These are phyloP conservation scores for Diaporthe citrichinensis DNA, from an alignment of 2,329 filamentous ascomycete species.

Conservation along the genomic window DNA sequence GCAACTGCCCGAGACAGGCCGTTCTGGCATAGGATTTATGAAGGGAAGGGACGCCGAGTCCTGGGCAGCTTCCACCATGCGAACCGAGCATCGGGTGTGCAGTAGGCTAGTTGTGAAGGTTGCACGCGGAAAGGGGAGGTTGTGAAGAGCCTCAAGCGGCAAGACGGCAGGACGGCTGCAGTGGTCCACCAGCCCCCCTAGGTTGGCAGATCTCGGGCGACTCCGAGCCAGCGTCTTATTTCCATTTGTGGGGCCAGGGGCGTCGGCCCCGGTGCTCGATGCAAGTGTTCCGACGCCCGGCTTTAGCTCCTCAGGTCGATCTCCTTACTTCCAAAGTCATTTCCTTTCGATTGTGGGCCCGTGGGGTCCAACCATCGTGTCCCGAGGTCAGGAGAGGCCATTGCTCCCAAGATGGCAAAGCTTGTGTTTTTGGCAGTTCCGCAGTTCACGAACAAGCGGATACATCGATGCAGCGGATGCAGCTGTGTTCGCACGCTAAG, in stretches of 20 bases:
- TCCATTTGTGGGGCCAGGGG: slow-evolving; percentile 27
- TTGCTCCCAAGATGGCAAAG: not conserved
- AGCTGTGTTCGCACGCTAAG: too few species aligned
- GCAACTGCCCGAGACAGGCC: slow-evolving; percentile 11
- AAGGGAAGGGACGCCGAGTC: not conserved
- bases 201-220: slow-evolving; percentile 39
- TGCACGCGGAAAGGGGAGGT: slow-evolving; percentile 4
- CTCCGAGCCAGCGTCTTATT: slow-evolving; percentile 31
- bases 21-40: not conserved
- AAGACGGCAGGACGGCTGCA: slow-evolving; percentile 30
- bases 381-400: slow-evolving; percentile 20
- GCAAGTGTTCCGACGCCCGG: slow-evolving; percentile 12
- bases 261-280: slow-evolving; percentile 24
- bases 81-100: slow-evolving; percentile 19
- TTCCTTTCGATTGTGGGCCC: slow-evolving; percentile 7
- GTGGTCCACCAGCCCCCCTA: slow-evolving; percentile 1
- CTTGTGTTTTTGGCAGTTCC: not conserved
- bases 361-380: not conserved
- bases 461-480: not conserved
- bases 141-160: slow-evolving; percentile 30
- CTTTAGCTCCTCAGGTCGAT: slow-evolving; percentile 25
- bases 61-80: slow-evolving; percentile 5
- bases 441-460: not conserved
- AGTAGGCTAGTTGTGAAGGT: slow-evolving; percentile 15
- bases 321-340: slow-evolving; percentile 19